Evolutionary conservation across 306 rosid species (phyloP), one percentile per base, ranked within the genome.

Genomic region (Coriaria nepalensis): DNA sequence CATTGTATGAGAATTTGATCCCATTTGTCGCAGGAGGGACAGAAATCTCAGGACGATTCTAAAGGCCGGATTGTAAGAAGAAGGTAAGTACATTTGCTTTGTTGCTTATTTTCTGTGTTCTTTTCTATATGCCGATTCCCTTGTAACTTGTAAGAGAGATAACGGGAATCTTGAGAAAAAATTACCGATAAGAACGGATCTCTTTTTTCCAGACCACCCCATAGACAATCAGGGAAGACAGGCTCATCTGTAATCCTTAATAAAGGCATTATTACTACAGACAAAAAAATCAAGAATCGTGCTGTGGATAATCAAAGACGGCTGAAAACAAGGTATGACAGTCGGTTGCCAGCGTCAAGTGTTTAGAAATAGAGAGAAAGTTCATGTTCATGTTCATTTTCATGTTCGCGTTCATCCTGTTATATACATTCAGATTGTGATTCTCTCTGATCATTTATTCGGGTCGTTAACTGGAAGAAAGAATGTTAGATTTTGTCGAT

Each of bases 71-170:
- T 55, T 54, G 40, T 37, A 46, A 34, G 43, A 40, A 72, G 62
- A 51, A 76, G 82, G 94, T 74, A 69, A 69, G 80, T 59, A 44
- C 44, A 60, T 45, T 48, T 56, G 38, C n/a, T 13, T 53, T 40
- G 37, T 7, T 47, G 52, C 56, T 34, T 42, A 51, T 15, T 13
- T 7, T 14, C 52, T 35, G 44, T 49, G 13, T 38, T 55, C 35
- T 66, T 10, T 39, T 13, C 4, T 15, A 11, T 14, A 20, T 20
- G n/a, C n/a, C n/a, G n/a, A n/a, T n/a, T n/a, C n/a, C n/a, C n/a
- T n/a, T n/a, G n/a, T n/a, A n/a, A n/a, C n/a, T n/a, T n/a, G n/a
- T n/a, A n/a, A n/a, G n/a, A n/a, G n/a, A n/a, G n/a, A n/a, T n/a
- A n/a, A n/a, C n/a, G n/a, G n/a, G n/a, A n/a, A n/a, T n/a, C n/a